phyloP scores from a whole-genome alignment of 2,329 filamentous ascomycete genomes.

The Aspergillus pseudoglaucus region DNA sequence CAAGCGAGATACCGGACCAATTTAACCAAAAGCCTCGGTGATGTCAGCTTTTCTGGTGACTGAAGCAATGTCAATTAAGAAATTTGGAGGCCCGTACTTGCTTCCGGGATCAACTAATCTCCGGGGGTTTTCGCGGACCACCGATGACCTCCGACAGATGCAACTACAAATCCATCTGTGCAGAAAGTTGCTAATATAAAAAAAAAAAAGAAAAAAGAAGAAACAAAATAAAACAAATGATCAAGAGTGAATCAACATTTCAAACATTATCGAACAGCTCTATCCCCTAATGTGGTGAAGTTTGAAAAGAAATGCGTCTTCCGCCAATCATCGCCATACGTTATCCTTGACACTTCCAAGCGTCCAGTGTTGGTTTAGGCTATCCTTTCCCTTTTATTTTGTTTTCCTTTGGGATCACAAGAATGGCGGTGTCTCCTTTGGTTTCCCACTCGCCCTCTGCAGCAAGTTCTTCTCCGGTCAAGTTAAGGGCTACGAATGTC shows the following conservation, averaged over 20 bases:
- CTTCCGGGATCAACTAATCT: slow-evolving; percentile 27
- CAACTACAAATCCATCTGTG: background rate
- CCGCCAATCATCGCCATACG: background rate
- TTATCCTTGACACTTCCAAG: slow-evolving; percentile 1
- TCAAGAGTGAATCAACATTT: too few relatives aligned
- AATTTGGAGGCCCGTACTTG: slow-evolving; percentile 20
- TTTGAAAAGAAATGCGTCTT: background rate
- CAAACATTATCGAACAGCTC: background rate
- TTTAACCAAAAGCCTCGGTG: background rate
- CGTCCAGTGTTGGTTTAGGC: background rate
- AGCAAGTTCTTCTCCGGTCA: slow-evolving; percentile 25
- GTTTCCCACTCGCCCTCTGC: slow-evolving; percentile 31
- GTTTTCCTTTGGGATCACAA: background rate
- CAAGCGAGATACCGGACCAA: background rate
- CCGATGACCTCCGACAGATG: background rate
- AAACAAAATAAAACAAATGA: too few relatives aligned
- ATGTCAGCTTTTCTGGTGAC: background rate
- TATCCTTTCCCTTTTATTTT: background rate
- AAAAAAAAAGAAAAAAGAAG: too few relatives aligned
- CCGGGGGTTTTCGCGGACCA: slow-evolving; percentile 9
- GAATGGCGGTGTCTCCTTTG: slow-evolving; percentile 40
- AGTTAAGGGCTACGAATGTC: slow-evolving; percentile 29
- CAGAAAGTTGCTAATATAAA: too few relatives aligned
- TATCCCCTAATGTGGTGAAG: background rate
- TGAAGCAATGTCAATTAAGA: slow-evolving; percentile 9